A percentile compares a stretch with the other conserved stretches of the same genome.
Conservation (phyloP, 2,329 filamentous ascomycete species). For the Kalmusia sp. region DNA sequence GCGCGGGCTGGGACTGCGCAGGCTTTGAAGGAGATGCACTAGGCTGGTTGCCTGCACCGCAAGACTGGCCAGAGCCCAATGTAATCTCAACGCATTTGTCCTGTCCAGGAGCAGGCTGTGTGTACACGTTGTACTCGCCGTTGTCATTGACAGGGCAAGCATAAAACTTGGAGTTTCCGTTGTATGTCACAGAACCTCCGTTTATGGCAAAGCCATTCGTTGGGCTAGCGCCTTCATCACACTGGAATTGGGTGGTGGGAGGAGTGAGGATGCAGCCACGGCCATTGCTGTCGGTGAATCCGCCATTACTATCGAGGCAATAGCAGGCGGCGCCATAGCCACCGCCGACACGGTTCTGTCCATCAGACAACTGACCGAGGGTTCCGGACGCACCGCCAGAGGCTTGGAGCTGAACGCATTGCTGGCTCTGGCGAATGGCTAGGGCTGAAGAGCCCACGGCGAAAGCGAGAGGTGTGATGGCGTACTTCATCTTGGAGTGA, state of each 20-base stretch:
- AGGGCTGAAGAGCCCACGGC: conserved; percentile 31
- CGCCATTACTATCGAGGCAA: conserved; percentile 56
- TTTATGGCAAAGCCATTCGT: conserved; percentile 64
- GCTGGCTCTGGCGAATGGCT: conserved; percentile 24
- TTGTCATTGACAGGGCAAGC: conserved; percentile 66
- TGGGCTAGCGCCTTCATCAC: conserved; percentile 59
- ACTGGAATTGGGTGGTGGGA: conserved; percentile 67
- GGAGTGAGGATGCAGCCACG: conserved; percentile 70
- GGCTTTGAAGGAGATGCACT: neutral
- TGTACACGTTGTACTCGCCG: conserved; percentile 65
- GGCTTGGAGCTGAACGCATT: conserved; percentile 25
- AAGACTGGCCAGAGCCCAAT: conserved; percentile 41
- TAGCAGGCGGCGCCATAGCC: conserved; percentile 58
- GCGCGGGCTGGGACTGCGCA: conserved; percentile 8
- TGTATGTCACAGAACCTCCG: conserved; percentile 60
- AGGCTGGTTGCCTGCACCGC: conserved; percentile 26
- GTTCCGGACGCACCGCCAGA: conserved; percentile 51
- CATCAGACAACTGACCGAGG: conserved; percentile 67
- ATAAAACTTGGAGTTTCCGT: conserved; percentile 62
- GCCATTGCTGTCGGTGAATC: conserved; percentile 61
- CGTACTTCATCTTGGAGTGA: conserved; percentile 28
- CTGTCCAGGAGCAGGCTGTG: conserved; percentile 48
- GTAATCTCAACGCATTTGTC: conserved; percentile 59
- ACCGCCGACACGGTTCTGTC: conserved; percentile 67
- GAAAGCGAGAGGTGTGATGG: conserved; percentile 24